Conservation (phyloP, 2,329 filamentous ascomycete species). For the Scytalidium sp. region DNA sequence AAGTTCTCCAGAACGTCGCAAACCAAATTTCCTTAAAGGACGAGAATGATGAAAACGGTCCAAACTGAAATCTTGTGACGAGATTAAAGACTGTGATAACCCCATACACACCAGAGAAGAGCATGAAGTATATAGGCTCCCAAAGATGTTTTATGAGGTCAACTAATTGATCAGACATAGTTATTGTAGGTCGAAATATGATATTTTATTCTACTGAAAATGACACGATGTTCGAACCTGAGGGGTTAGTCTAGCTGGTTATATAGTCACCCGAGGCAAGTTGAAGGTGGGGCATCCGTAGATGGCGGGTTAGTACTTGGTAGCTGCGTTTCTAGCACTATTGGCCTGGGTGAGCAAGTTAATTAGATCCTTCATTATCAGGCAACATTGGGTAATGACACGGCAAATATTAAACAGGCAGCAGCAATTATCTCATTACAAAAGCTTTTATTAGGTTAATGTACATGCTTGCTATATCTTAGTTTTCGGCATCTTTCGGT, state of each 20-base stretch:
- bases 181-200: slow-evolving; percentile 2
- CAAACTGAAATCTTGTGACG: slow-evolving; percentile 30
- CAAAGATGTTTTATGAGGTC: slow-evolving; percentile 27
- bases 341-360: no score
- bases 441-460: neutral
- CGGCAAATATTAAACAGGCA: no score
- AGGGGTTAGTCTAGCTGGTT: no score
- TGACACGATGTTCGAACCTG: no score
- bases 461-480: slow-evolving; percentile 12
- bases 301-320: no score
- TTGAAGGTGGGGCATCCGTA: no score
- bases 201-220: neutral
- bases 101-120: slow-evolving; percentile 44
- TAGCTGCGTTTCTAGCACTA: no score
- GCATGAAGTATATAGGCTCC: slow-evolving; percentile 52
- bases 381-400: no score
- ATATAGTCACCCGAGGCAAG: no score
- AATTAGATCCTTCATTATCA: no score
- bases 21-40: slow-evolving; percentile 50
- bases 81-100: slow-evolving; percentile 47
- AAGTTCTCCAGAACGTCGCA: slow-evolving; percentile 55
- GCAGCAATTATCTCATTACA: no score
- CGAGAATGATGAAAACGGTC: slow-evolving; percentile 37
- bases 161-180: slow-evolving; percentile 1
- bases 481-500: slow-evolving; percentile 69